Base-by-base conservation (phyloP, 306 rosid species). In the Malus fusca region DNA sequence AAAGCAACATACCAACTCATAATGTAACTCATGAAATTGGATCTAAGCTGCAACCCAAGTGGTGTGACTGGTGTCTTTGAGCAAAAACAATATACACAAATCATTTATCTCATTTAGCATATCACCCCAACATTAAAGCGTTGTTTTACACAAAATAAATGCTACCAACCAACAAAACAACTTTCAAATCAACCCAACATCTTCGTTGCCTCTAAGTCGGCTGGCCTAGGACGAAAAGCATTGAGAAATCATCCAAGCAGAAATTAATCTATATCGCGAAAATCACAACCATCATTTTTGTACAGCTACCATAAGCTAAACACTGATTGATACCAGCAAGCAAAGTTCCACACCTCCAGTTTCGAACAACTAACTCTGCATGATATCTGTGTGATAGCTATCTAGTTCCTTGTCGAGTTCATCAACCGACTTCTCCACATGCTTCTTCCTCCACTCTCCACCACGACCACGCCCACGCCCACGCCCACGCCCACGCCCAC, bases 391-490 rank as follows among this genome's bases (percentile, higher is more conserved):
- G 62, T 92, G 99, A 61, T 95, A 95, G 63, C 69, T 88, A 4
- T 95, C 99, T 51, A 95, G 86, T 55, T 95, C 99, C 71, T 89
- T 85, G 87, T 95, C 90, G 52, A 95, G 99, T 0, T 95, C 87
- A 63, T 79, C 97, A 0, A 92, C 94, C 0, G 98, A 95, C 89
- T 86, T 90, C 48, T 92, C 97, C 51, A 88, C 83, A 0, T 77
- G 46, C 40, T 78, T 90, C 85, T 83, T 92, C 77, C 79, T 88
- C 70, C 87, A 97, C 42, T 84, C 88, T 1, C 92, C 95, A 0
- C 82, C 71, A 3, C 82, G 72, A 0, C 79, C 83, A 1, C 67
- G 22, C 0, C 26, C 26, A 25, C 67, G 22, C 0, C 26, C 26
- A 25, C 25, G 25, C 25, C 83, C 80, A 17, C 77, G 71, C 0